Conservation (phyloP, 805 yeast species). For the Komagataella pseudopastoris region DNA sequence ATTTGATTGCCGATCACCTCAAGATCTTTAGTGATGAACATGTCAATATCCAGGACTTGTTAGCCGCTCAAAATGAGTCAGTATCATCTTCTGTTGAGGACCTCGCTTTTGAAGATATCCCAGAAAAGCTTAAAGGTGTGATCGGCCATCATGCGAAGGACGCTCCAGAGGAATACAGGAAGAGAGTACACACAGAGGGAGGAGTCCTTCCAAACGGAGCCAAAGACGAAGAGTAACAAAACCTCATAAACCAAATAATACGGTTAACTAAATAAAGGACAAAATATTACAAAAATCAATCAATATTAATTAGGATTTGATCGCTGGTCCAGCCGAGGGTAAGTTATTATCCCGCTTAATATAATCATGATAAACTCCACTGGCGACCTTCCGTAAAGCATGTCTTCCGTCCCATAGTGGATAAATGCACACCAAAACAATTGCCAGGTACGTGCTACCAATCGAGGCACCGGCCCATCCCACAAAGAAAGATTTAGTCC, state of each 20-base stretch:
- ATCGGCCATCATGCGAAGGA: conserved; percentile 61
- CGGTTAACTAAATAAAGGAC: neutral
- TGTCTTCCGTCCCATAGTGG: conserved; percentile 23
- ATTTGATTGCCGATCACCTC: conserved; percentile 80
- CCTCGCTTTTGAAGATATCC: conserved; percentile 55
- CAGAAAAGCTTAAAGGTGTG: conserved; percentile 32
- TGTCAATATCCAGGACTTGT: conserved; percentile 68
- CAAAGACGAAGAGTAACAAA: neutral
- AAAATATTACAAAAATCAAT: neutral
- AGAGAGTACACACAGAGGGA: conserved; percentile 8
- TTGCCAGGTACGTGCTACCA: conserved; percentile 19
- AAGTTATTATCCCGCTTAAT: neutral
- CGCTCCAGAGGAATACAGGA: conserved; percentile 31
- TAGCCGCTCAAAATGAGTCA: conserved; percentile 64
- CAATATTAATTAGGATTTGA: neutral
- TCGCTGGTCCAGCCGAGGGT: neutral
- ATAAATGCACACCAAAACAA: conserved; percentile 18
- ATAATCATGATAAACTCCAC: neutral
- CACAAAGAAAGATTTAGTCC: conserved; percentile 16
- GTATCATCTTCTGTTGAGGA: conserved; percentile 55
- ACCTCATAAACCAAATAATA: neutral
- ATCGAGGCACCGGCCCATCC: conserved; percentile 19
- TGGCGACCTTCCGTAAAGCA: conserved; percentile 5
- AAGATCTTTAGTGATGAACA: conserved; percentile 71
- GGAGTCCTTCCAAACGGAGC: neutral